Conservation (phyloP, 768 basidiomycete species). For the Suillus sp. region DNA sequence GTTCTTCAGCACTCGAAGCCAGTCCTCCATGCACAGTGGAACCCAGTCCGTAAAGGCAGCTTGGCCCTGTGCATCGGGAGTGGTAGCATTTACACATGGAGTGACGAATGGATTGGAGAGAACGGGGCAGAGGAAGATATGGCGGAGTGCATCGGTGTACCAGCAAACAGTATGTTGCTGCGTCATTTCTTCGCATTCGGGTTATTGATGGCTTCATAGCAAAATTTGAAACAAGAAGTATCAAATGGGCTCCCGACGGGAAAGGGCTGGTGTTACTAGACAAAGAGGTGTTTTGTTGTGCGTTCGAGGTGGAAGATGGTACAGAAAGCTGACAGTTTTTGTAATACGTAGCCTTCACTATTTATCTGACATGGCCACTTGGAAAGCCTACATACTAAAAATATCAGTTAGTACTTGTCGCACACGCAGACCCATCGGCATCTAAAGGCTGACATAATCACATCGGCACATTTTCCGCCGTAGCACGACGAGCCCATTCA, state of each 20-base stretch:
- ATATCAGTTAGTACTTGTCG: not conserved
- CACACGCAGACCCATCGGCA: constrained; percentile 5
- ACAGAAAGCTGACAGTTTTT: constrained; percentile 8
- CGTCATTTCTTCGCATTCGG: constrained; percentile 13
- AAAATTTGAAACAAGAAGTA: constrained; percentile 68
- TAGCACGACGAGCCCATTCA: not conserved
- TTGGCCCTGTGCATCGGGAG: constrained; percentile 68
- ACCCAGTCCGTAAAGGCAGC: constrained; percentile 76
- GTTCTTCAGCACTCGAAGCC: constrained; percentile 67
- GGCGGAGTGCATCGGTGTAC: constrained; percentile 89
- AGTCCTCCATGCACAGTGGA: constrained; percentile 76
- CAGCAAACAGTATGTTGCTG: constrained; percentile 62
- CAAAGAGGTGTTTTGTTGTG: constrained; percentile 82
- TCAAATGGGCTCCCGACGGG: constrained; percentile 86
- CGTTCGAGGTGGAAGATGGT: constrained; percentile 67
- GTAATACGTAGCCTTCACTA: not conserved
- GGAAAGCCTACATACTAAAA: not conserved
- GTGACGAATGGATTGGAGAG: constrained; percentile 75
- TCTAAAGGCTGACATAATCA: constrained; percentile 12
- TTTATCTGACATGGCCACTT: not conserved
- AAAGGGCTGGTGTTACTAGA: constrained; percentile 77
- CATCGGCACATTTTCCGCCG: constrained; percentile 3
- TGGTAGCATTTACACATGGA: constrained; percentile 76
- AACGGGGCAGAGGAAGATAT: constrained; percentile 67
- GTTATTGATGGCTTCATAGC: constrained; percentile 40